Evolutionary conservation across 176 grass and related monocot genomes (phyloP), one percentile per base, ranked within the genome.

Genomic region (bread wheat (Triticum aestivum)): DNA sequence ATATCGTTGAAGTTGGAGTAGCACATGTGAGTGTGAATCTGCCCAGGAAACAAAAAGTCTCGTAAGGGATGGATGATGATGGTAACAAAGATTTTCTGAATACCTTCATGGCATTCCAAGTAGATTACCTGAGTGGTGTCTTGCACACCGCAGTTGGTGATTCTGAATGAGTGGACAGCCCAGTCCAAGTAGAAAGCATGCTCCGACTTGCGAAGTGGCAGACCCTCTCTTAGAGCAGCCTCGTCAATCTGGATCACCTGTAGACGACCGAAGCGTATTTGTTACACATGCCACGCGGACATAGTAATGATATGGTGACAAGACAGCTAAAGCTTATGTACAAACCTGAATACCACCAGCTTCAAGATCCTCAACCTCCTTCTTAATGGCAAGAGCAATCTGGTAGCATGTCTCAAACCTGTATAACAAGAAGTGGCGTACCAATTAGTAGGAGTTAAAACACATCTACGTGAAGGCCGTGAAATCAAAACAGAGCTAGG

Each of bases 21-120:
- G 89, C 96, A 98, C 96, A 98, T 98, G 78, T 98, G 93, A 2
- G 96, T 98, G 89, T 98, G 96, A 56, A 98, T 95, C 96, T 98
- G 85, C 61, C 11, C 21, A 47, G 14, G 26, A 14, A 17, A 65
- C 1, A 76, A 82, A 33, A 32, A 41, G 27, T 21, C 45, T 17
- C 27, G 0, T 77, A 32, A 81, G 51, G 63, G 29, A 12, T 52
- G 49, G 51, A 2, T 54, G 15, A 54, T 14, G 5, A 85, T 69
- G 70, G 9, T 65, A 58, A 41, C 34, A 84, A 68, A 52, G 37
- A 33, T 26, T 77, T 52, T 52, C 21, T 21, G 65, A 24, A 45
- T 67, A 73, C 75, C 23, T 47, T 47, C 44, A 65, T 29, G 23
- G 42, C 71, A 80, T 73, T 72, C 75, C 38, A 84, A 65, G 33